Base-by-base conservation (phyloP, 108 stramenopile genomes). In the Hondaea fermentalgiana region DNA sequence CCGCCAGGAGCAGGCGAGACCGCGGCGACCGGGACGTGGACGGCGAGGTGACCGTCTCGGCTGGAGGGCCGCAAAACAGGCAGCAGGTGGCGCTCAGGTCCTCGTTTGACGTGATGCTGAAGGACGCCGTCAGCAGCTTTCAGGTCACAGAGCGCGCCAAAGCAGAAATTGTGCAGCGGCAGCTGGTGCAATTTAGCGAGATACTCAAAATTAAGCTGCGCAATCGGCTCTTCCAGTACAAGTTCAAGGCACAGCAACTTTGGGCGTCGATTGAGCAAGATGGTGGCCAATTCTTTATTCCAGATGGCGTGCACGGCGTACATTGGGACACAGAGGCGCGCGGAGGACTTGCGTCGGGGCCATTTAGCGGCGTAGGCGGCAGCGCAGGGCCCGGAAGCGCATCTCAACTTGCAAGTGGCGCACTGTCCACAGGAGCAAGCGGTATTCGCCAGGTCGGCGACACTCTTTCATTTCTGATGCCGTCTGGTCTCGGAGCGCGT, bases 131-230 rank as follows among this genome's bases (percentile, higher is more conserved):
- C 43, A 23, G 49, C 19, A 53, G 28, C 25, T 83, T 83, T 45
- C 45, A 83, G 51, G 51, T 83, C 2, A 83, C 76, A 23, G 76
- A 83, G 51, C 76, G 76, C 51, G 76, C 76, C 45, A 83, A 83
- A 23, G 76, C 51, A 25, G 76, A 83, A 23, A 83, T 83, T 4
- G 76, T 83, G 76, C 76, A 83, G 76, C 45, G 49, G 4, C 76
- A 83, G 76, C 76, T 83, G 10, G 76, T 83, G 25, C 76, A 83
- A 23, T 83, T 83, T 53, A 83, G 76, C 76, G 76, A 83, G 51
- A 83, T 83, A 1, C 76, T 83, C 5, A 83, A 83, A 3, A 83
- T 83, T 83, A 21, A 28, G 45, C 76, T 83, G 10, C 76, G 76
- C 45, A 83, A 53, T 23, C 44, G 76, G 5, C 19, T 83, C 51